A percentile compares a stretch with the other conserved stretches of the same genome.
These are phyloP conservation scores for Ceratobasidium sp. DNA, from an alignment of 1,284 basidiomycete species.

Conservation along the genomic window DNA sequence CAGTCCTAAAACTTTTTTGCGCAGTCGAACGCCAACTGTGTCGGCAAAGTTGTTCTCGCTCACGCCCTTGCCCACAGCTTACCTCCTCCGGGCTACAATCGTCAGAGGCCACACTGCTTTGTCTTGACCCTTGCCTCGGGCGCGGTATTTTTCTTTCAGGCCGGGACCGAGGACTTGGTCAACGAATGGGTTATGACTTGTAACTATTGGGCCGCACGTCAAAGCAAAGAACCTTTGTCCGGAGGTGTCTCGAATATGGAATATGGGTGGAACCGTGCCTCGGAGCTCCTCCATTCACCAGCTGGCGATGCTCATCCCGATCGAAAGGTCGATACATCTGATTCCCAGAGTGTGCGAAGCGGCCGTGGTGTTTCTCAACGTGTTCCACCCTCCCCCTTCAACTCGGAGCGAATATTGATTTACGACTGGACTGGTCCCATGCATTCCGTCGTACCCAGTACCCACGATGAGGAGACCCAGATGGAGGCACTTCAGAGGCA, in stretches of 20 bases:
- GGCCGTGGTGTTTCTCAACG: conserved; percentile 66
- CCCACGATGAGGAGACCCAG: conserved; percentile 92
- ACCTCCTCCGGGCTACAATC: conserved; percentile 91
- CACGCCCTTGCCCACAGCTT: conserved; percentile 90
- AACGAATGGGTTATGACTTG: conserved; percentile 98
- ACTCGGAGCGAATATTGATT: conserved; percentile 77
- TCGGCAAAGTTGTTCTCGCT: conserved; percentile 83
- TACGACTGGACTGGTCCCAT: conserved; percentile 95
- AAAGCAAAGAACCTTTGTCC: conserved; percentile 90
- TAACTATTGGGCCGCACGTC: conserved; percentile 98
- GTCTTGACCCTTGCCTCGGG: conserved; percentile 90
- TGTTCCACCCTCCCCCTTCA: conserved; percentile 75
- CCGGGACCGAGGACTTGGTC: conserved; percentile 96
- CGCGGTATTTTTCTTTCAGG: conserved; percentile 95
- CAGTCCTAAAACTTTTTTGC: not conserved
- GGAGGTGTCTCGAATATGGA: conserved; percentile 99
- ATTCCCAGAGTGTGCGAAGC: conserved; percentile 75
- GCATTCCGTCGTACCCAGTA: conserved; percentile 82
- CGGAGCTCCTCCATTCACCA: conserved; percentile 60
- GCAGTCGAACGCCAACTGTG: conserved; percentile 82
- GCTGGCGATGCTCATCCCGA: conserved; percentile 53
- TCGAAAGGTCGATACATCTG: conserved; percentile 60
- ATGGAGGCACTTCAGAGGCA: conserved; percentile 86
- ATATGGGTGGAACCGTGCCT: conserved; percentile 93
- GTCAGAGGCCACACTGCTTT: conserved; percentile 91